Base-by-base conservation (phyloP, 805 yeast species). In the Wickerhamomyces mucosus region DNA sequence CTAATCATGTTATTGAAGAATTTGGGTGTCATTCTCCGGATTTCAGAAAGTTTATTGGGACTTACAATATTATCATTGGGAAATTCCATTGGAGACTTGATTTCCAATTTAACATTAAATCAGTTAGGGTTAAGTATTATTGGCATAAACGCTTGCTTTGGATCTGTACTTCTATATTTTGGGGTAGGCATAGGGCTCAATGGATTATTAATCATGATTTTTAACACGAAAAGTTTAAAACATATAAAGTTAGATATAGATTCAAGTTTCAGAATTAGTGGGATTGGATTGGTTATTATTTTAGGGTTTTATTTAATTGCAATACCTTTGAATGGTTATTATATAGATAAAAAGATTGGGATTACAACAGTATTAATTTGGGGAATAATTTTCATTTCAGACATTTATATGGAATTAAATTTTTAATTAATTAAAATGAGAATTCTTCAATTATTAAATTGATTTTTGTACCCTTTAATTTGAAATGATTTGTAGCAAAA, bases 141-240 rank as follows among this genome's bases (percentile, higher is more conserved):
- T 81, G 96, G 96, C 0, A 62, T 92, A n/a, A 82, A 92, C 18
- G 96, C 96, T 0, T 88, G 97, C 48, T 80, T 88, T 52, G 97
- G 96, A 0, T 85, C 96, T 1, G 97, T 97, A 0, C 56, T 89
- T 35, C 53, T 92, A 26, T 79, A 86, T 32, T 63, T 88, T 24
- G 94, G 96, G 0, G 58, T 89, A 37, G 96, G 96, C 0, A 46
- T 23, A 13, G 26, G 26, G 16, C 10, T 78, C 5, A 79, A 82
- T 42, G 86, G 89, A 0, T 38, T 83, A 21, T 37, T 75, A 1
- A 56, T 68, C 7, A 55, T 56, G 32, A 9, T 42, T n/a, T 16
- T 18, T 15, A 17, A n/a, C n/a, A 35, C 27, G 5, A 18, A 19
- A n/a, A 26, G 25, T 18, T 29, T 13, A 26, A 5, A 28, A 13